Evolutionary conservation across 192 early-diverging fungal genomes (phyloP).

Genomic region (Linnemannia elongata): DNA sequence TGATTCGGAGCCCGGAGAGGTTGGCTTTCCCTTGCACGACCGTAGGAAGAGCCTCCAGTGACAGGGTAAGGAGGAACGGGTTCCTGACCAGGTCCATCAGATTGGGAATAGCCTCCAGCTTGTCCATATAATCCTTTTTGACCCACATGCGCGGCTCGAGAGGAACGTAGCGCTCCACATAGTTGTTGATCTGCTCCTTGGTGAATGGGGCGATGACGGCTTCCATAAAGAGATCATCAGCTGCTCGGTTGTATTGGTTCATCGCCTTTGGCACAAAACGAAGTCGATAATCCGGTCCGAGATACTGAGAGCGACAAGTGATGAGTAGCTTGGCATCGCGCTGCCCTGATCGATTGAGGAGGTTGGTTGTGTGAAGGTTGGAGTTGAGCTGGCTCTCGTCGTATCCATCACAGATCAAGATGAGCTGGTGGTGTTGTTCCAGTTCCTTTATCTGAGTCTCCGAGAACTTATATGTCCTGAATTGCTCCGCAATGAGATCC

Average conservation of each 20-base stretch:
- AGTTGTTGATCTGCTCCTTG: slow-evolving; percentile 4
- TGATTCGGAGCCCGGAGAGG: not conserved
- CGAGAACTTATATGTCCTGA: not conserved
- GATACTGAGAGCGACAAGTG: slow-evolving; percentile 27
- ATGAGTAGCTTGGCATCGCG: slow-evolving; percentile 14
- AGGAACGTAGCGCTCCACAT: slow-evolving; percentile 9
- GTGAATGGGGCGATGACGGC: slow-evolving; percentile 28
- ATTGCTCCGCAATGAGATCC: not conserved
- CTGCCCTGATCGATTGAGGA: slow-evolving; percentile 15
- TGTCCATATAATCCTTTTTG: slow-evolving; percentile 6
- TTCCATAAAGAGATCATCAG: slow-evolving; percentile 7
- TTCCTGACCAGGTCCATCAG: slow-evolving; percentile 21
- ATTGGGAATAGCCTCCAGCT: not conserved
- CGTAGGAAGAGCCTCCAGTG: slow-evolving; percentile 10
- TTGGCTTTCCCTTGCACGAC: not conserved
- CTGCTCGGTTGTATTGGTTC: not conserved
- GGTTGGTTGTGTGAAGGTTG: not conserved
- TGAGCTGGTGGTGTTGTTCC: not conserved
- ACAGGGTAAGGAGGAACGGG: slow-evolving; percentile 19
- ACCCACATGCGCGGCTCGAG: not conserved
- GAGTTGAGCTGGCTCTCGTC: not conserved
- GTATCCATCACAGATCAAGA: slow-evolving; percentile 3
- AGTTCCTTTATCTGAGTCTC: not conserved
- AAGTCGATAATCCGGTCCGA: slow-evolving; percentile 10
- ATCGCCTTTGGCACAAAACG: slow-evolving; percentile 3